Evolutionary conservation across 352 stramenopile genomes (phyloP).

Genomic region (Globisporangium iwayamae): DNA sequence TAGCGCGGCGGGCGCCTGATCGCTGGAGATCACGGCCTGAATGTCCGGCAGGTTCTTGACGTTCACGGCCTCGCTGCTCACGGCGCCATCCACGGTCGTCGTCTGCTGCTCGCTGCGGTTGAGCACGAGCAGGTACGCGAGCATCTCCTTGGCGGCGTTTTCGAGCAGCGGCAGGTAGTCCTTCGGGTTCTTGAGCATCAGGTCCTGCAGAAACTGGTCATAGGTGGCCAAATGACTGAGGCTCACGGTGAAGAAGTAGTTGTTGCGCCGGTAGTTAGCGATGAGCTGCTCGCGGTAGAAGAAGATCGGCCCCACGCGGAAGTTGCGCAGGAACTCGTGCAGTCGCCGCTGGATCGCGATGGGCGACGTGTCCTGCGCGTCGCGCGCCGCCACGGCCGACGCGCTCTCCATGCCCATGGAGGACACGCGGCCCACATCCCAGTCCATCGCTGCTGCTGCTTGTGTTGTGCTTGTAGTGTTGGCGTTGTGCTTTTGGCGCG

Average conservation of each 20-base stretch:
- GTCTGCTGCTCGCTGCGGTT: conserved; percentile 35
- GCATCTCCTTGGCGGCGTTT: conserved; percentile 77
- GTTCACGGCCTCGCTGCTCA: conserved; percentile 18
- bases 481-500: background rate
- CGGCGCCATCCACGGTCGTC: conserved; percentile 19
- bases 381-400: conserved; percentile 35
- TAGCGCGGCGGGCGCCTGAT: conserved; percentile 64
- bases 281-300: conserved; percentile 90
- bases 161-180: conserved; percentile 86
- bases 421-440: conserved; percentile 74
- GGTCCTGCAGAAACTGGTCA: conserved; percentile 81
- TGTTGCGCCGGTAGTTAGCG: conserved; percentile 71
- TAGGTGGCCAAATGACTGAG: conserved; percentile 84
- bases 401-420: conserved; percentile 80
- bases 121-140: conserved; percentile 58
- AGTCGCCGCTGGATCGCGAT: conserved; percentile 62
- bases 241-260: conserved; percentile 80
- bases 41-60: conserved; percentile 61
- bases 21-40: conserved; percentile 79
- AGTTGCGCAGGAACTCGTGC: conserved; percentile 86
- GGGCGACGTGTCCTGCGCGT: conserved; percentile 49
- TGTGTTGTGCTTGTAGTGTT: background rate
- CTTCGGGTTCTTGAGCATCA: conserved; percentile 81
- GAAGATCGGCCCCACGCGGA: conserved; percentile 82
- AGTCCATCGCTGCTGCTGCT: conserved; percentile 52